Evolutionary conservation across 345 rosid genomes (phyloP).

Genomic region (Geranium rotundifolium): DNA sequence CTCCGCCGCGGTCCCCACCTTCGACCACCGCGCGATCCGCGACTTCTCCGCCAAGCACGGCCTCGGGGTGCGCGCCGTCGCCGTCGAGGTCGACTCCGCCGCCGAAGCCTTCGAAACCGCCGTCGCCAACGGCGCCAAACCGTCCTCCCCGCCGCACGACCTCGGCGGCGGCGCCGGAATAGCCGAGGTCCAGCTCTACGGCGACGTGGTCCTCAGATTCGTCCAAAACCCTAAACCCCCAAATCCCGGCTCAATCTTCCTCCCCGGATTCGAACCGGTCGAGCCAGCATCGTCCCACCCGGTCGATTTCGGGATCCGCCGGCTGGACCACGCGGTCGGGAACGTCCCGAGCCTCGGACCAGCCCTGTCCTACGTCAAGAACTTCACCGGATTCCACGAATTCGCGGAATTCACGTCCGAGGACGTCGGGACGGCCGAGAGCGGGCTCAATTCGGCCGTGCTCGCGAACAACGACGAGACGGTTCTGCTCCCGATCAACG

Average conservation of each 20-base stretch:
- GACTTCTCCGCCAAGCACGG: constrained; percentile 55
- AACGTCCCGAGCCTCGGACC: constrained; percentile 68
- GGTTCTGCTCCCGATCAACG: constrained; percentile 74
- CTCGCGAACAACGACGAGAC: constrained; percentile 69
- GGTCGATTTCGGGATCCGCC: constrained; percentile 58
- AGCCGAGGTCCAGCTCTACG: constrained; percentile 71
- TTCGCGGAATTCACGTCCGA: constrained; percentile 86
- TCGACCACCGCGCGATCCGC: constrained; percentile 27
- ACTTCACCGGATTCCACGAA: constrained; percentile 80
- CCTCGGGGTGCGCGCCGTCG: constrained; percentile 38
- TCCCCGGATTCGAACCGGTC: constrained; percentile 53
- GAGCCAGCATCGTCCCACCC: constrained; percentile 31
- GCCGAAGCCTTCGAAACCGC: constrained; percentile 13
- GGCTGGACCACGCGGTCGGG: constrained; percentile 88
- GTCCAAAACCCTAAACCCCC: constrained; percentile 8
- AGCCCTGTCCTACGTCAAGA: constrained; percentile 49
- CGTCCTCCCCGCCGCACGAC: constrained; percentile 33
- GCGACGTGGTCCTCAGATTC: constrained; percentile 75
- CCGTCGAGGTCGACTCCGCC: too few relatives aligned
- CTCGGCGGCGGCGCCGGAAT: constrained; percentile 37
- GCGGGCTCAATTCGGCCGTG: constrained; percentile 75
- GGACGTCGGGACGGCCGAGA: constrained; percentile 78
- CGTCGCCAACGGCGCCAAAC: constrained; percentile 52
- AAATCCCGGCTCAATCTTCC: constrained; percentile 14
- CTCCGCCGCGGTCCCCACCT: constrained; percentile 44